These are phyloP conservation scores for Cladorrhinum samala DNA, from an alignment of 495 filamentous ascomycete genomes.

Conservation along the genomic window DNA sequence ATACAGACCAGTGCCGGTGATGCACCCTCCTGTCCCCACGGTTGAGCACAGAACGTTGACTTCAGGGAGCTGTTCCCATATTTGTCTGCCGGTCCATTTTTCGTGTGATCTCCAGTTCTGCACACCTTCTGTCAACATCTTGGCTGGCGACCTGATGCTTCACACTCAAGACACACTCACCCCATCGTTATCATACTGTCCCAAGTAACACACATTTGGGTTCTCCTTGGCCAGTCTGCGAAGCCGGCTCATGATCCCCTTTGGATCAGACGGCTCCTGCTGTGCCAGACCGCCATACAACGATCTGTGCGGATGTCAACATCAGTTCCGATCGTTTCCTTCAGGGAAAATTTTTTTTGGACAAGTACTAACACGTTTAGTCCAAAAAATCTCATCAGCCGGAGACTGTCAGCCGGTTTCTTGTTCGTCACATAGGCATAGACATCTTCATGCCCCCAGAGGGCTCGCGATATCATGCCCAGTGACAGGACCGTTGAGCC, in stretches of 20 bases:
- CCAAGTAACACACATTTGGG: constrained; percentile 44
- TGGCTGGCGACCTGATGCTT: too few relatives aligned
- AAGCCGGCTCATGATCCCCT: constrained; percentile 48
- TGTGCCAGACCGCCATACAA: constrained; percentile 55
- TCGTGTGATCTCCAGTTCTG: constrained; percentile 55
- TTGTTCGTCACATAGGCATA: constrained; percentile 57
- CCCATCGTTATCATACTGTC: constrained; percentile 53
- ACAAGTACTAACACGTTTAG: constrained; percentile 40
- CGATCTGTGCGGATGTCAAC: constrained; percentile 20
- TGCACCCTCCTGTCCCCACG: constrained; percentile 47
- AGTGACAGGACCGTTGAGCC: constrained; percentile 58
- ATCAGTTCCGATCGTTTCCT: not conserved
- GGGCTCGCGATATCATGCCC: constrained; percentile 49
- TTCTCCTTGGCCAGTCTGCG: constrained; percentile 34
- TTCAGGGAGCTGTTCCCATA: constrained; percentile 51
- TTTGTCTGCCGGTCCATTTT: constrained; percentile 55
- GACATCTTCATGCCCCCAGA: constrained; percentile 48
- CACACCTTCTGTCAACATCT: too few relatives aligned
- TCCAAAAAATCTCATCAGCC: constrained; percentile 54
- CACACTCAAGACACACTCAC: constrained; percentile 15
- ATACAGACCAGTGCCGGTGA: constrained; percentile 50
- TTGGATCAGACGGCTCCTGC: constrained; percentile 48
- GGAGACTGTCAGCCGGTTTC: constrained; percentile 47
- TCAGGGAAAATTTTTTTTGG: not conserved
- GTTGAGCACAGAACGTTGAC: constrained; percentile 53